Evolutionary conservation across 2,329 filamentous ascomycete genomes (phyloP).

Genomic region (Aspergillus sp.): DNA sequence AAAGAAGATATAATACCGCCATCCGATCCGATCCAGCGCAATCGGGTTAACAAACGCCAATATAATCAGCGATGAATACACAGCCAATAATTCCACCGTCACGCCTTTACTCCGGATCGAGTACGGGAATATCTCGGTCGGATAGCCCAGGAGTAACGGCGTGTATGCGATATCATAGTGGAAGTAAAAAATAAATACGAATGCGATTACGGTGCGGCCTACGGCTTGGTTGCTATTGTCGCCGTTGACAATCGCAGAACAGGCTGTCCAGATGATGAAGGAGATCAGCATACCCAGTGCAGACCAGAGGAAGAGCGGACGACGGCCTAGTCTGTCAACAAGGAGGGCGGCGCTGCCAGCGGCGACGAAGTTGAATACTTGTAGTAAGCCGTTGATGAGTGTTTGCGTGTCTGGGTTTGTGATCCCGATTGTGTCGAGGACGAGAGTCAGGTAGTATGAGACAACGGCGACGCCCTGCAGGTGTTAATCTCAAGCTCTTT

Average conservation of each 20-base stretch:
- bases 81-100: constrained; percentile 17
- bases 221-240: constrained; percentile 10
- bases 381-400: constrained; percentile 32
- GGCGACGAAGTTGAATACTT: constrained; percentile 17
- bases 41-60: constrained; percentile 28
- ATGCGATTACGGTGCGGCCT: constrained; percentile 42
- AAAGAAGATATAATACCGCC: constrained; percentile 32
- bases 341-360: constrained; percentile 13
- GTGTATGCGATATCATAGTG: constrained; percentile 57
- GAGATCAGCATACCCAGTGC: constrained; percentile 19
- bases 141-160: constrained; percentile 50
- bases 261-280: constrained; percentile 17
- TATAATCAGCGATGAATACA: constrained; percentile 18
- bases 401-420: constrained; percentile 29
- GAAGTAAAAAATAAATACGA: constrained; percentile 54
- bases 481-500: neutral
- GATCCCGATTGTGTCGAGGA: constrained; percentile 33
- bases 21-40: constrained; percentile 26
- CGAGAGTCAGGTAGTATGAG: constrained; percentile 29
- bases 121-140: constrained; percentile 55
- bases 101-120: constrained; percentile 40
- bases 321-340: constrained; percentile 18
- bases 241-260: constrained; percentile 15
- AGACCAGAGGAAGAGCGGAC: constrained; percentile 16
- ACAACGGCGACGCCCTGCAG: constrained; percentile 25